Conservation (phyloP, 306 rosid genomes). For the Prunus mongolica region DNA sequence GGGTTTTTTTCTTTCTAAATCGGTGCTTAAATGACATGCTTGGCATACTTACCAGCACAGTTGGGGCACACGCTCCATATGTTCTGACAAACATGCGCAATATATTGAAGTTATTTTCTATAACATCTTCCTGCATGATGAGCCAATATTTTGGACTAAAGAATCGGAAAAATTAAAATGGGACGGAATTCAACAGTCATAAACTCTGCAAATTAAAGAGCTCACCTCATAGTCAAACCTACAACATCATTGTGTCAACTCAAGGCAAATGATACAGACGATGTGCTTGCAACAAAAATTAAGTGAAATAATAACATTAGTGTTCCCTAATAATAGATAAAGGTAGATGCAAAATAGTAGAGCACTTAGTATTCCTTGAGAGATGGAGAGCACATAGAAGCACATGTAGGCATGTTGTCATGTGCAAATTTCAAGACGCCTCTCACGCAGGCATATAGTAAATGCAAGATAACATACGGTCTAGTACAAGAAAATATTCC, state of each 20-base stretch:
- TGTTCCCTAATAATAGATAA: slow-evolving; percentile 19
- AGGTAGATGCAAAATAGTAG: not conserved
- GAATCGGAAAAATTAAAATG: not conserved
- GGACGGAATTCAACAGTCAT: not conserved
- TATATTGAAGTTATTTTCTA: slow-evolving; percentile 75
- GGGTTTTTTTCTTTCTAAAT: not conserved
- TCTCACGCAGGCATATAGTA: not conserved
- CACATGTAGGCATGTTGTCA: not conserved
- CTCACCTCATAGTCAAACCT: slow-evolving; percentile 97
- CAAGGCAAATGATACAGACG: slow-evolving; percentile 30
- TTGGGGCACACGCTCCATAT: slow-evolving; percentile 79
- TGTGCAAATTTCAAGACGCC: not conserved
- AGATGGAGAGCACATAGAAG: not conserved
- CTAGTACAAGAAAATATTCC: not conserved
- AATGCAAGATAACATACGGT: not conserved
- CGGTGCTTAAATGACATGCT: not conserved
- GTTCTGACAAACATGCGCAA: slow-evolving; percentile 79
- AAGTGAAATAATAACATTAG: slow-evolving; percentile 8
- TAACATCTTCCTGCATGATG: slow-evolving; percentile 78
- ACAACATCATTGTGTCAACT: slow-evolving; percentile 32
- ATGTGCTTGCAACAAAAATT: slow-evolving; percentile 19
- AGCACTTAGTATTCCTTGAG: not conserved
- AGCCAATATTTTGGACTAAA: not conserved
- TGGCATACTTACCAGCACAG: slow-evolving; percentile 61
- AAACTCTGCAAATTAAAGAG: not conserved